phyloP scores from a whole-genome alignment of 352 stramenopile genomes.

The Phytophthora pluvialis region DNA sequence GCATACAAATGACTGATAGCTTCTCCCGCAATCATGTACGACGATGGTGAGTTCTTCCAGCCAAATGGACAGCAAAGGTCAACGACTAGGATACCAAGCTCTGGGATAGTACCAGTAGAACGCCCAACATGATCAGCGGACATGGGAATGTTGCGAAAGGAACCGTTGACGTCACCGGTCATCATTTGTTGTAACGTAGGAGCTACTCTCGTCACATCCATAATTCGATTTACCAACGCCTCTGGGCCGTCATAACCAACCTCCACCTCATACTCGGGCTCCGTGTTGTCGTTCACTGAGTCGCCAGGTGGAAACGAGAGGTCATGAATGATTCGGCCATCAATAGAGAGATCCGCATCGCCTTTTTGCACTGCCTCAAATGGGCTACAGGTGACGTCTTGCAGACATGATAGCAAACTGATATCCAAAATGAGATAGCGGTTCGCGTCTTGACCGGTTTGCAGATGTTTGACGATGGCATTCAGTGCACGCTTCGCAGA shows the following conservation, averaged over 20 bases:
- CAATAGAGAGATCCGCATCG: neutral
- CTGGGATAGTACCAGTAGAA: slow-evolving; percentile 12
- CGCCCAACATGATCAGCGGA: neutral
- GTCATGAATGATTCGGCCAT: slow-evolving; percentile 25
- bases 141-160: slow-evolving; percentile 10
- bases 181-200: slow-evolving; percentile 5
- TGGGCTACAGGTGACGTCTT: slow-evolving; percentile 18
- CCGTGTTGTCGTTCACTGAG: slow-evolving; percentile 19
- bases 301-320: slow-evolving; percentile 6
- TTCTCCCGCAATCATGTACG: slow-evolving; percentile 4
- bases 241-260: slow-evolving; percentile 7
- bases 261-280: neutral
- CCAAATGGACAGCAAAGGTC: slow-evolving; percentile 20
- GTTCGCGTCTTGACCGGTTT: slow-evolving; percentile 12
- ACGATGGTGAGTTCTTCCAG: slow-evolving; percentile 11
- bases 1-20: slow-evolving; percentile 14
- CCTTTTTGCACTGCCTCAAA: slow-evolving; percentile 25
- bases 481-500: slow-evolving; percentile 17
- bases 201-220: slow-evolving; percentile 3
- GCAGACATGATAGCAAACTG: neutral
- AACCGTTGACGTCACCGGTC: slow-evolving; percentile 6
- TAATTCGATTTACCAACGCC: neutral
- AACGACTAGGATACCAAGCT: slow-evolving; percentile 8
- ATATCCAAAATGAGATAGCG: slow-evolving; percentile 23
- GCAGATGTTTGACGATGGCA: slow-evolving; percentile 7